Conservation (phyloP, 495 filamentous ascomycete species). For the Trichoderma asperelloides region DNA sequence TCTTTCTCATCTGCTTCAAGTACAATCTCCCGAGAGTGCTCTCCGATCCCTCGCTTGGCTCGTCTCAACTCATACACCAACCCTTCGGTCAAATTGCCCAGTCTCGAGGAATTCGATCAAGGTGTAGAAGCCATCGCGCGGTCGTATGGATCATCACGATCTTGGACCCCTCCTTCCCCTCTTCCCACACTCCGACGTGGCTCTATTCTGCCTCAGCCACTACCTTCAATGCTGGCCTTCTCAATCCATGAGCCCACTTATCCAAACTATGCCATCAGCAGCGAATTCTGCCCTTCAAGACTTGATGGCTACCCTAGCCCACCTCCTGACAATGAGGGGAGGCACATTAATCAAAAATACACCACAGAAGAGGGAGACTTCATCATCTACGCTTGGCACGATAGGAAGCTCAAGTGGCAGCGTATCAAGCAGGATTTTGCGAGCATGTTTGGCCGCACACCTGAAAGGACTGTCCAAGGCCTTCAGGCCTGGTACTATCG, state of each 20-base stretch:
- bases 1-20: constrained; percentile 4
- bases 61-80: constrained; percentile 1
- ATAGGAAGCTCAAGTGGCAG: constrained; percentile 12
- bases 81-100: background rate
- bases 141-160: background rate
- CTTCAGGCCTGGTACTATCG: constrained; percentile 16
- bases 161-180: background rate
- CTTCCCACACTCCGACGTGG: background rate
- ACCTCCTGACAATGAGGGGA: background rate
- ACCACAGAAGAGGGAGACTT: constrained; percentile 23
- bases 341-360: constrained; percentile 28
- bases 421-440: constrained; percentile 6
- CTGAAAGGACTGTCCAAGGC: constrained; percentile 10
- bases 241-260: constrained; percentile 3
- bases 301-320: constrained; percentile 6
- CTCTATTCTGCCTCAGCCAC: background rate
- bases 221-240: background rate
- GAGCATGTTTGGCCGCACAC: background rate
- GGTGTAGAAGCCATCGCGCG: constrained; percentile 3
- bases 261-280: constrained; percentile 2
- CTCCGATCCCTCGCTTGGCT: background rate
- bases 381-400: constrained; percentile 19
- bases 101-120: constrained; percentile 8
- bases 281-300: background rate
- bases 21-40: background rate